Evolutionary conservation across 2,329 filamentous ascomycete genomes (phyloP), one percentile per base, ranked within the genome.

Genomic region (Herpotrichia juniperi): DNA sequence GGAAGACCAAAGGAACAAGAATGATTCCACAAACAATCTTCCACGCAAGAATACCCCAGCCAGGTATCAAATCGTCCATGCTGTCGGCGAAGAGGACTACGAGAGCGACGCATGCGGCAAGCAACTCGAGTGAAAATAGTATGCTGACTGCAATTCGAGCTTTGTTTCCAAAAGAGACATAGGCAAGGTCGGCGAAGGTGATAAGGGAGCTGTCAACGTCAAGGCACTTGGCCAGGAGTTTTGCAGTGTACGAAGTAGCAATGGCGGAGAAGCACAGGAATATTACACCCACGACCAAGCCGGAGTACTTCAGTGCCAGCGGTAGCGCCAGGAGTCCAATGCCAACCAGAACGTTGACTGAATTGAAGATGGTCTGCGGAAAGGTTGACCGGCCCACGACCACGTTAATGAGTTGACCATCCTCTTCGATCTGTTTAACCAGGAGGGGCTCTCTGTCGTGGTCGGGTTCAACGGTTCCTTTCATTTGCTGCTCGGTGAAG

Each of bases 11-110:
- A 11, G 92, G 90, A 51, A 96, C 79, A 59, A 97, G 79, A 48
- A 96, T 78, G 16, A 91, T 54, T 14, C 90, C 88, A 71, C 92
- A 96, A 25, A 96, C 74, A 26, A 93, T 79, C 76, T 97, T 97
- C 93, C 93, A 97, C 54, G 85, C 78, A 0, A 84, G 81, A 4
- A 89, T 77, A 42, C 83, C 85, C 57, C 89, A 76, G 0, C 83
- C 86, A 0, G 91, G 90, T 45, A 97, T 84, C 17, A 97, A 76
- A 12, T 90, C 83, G 63, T 90, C 79, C 62, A 97, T 81, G 39
- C 90, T 96, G 75, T 97, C 94, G n/a, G 91, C 90, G 72, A 97
- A 97, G n/a, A 97, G 83, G 17, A 96, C 90, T 26, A 96, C 84
- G 3, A 96, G 81, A 2, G 93, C 93, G 25, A 97, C 93, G 67